phyloP scores from a whole-genome alignment of 306 rosid genomes.

The Carpinus viminea region DNA sequence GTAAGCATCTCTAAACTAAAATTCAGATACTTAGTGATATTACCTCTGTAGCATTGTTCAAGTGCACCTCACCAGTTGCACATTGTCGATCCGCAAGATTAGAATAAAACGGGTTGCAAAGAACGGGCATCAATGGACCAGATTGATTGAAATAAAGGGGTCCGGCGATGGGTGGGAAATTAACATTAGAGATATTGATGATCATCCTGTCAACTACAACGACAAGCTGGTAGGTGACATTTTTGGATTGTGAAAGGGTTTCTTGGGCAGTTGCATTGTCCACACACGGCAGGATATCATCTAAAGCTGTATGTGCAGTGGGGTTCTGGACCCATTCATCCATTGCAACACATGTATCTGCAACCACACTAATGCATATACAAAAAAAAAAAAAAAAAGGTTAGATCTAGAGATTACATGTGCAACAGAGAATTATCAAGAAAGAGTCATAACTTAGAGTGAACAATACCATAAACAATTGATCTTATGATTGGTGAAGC shows the following conservation, averaged over 20 bases:
- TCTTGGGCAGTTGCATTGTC: slow-evolving; percentile 53
- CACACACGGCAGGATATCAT: slow-evolving; percentile 80
- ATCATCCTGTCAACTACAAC: slow-evolving; percentile 37
- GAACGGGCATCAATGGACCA: slow-evolving; percentile 54
- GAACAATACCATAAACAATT: background rate
- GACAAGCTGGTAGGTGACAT: slow-evolving; percentile 43
- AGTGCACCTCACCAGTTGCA: slow-evolving; percentile 44
- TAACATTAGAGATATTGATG: slow-evolving; percentile 29
- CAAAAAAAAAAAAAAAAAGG: slow-evolving; percentile 20
- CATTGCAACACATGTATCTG: slow-evolving; percentile 81
- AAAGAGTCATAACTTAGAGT: background rate
- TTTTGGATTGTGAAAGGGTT: slow-evolving; percentile 41
- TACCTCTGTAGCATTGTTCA: slow-evolving; percentile 49
- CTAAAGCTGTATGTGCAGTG: slow-evolving; percentile 68
- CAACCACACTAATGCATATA: slow-evolving; percentile 50
- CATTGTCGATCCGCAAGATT: slow-evolving; percentile 45
- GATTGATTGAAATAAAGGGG: slow-evolving; percentile 63
- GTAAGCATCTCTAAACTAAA: background rate
- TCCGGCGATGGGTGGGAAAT: slow-evolving; percentile 22
- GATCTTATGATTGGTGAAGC: background rate
- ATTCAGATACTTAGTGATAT: slow-evolving; percentile 15
- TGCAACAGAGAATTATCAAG: background rate
- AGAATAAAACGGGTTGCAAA: slow-evolving; percentile 62
- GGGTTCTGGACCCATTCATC: slow-evolving; percentile 82
- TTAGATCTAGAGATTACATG: slow-evolving; percentile 3